A percentile compares a stretch with the other conserved stretches of the same genome.
phyloP scores from a whole-genome alignment of 768 basidiomycete species.

The Podaxis sp. region DNA sequence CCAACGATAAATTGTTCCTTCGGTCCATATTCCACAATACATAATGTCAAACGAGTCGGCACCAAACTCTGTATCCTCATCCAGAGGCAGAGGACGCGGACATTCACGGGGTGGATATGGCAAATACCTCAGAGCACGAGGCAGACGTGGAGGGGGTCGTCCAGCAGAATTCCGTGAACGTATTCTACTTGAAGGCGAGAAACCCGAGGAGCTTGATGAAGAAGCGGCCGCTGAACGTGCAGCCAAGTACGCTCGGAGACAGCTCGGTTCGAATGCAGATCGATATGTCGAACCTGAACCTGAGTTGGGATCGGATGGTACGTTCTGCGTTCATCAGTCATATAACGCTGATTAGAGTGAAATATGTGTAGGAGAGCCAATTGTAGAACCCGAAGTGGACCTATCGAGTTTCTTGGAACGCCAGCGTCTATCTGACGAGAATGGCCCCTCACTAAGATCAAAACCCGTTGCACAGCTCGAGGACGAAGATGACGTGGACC shows the following conservation, averaged over 20 bases:
- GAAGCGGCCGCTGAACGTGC: slow-evolving; percentile 47
- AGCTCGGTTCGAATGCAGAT: slow-evolving; percentile 68
- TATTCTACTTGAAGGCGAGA: slow-evolving; percentile 58
- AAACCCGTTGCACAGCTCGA: slow-evolving; percentile 24
- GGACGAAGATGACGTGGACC: slow-evolving; percentile 60
- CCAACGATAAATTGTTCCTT: too few species aligned
- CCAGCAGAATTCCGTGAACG: slow-evolving; percentile 64
- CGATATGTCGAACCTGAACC: slow-evolving; percentile 69
- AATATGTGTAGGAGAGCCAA: slow-evolving; percentile 48
- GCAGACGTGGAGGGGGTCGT: slow-evolving; percentile 52
- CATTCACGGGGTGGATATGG: slow-evolving; percentile 66
- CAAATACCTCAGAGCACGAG: slow-evolving; percentile 70
- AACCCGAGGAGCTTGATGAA: slow-evolving; percentile 35
- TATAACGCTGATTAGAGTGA: neutral
- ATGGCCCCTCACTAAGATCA: slow-evolving; percentile 18
- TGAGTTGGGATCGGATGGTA: slow-evolving; percentile 70
- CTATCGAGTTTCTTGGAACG: slow-evolving; percentile 60
- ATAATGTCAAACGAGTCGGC: slow-evolving; percentile 5
- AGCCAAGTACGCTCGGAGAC: slow-evolving; percentile 50
- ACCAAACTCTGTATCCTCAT: slow-evolving; percentile 1
- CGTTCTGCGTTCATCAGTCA: slow-evolving; percentile 11
- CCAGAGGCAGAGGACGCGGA: slow-evolving; percentile 45
- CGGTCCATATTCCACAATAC: neutral
- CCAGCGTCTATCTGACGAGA: slow-evolving; percentile 45
- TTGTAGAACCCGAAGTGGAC: slow-evolving; percentile 70